phyloP scores from a whole-genome alignment of 495 filamentous ascomycete genomes.

The Penicillium dipodomyicola region DNA sequence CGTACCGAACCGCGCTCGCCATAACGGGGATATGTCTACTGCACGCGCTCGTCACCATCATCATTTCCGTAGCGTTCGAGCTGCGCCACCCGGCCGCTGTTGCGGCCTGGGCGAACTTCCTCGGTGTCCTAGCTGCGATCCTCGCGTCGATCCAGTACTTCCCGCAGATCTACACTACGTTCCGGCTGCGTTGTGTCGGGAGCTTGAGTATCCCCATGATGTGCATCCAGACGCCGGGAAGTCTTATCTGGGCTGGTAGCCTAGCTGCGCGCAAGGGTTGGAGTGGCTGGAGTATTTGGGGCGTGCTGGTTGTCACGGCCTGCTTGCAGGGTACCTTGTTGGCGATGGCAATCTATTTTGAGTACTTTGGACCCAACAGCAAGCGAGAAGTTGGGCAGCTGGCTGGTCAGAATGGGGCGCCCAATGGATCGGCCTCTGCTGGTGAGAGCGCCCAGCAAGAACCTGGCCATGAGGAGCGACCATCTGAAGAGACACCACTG shows the following conservation, averaged over 20 bases:
- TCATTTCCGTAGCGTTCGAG: constrained; percentile 62
- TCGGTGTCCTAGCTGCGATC: constrained; percentile 73
- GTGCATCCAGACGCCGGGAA: constrained; percentile 94
- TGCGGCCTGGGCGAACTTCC: constrained; percentile 73
- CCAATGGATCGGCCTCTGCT: constrained; percentile 31
- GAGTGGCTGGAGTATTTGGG: constrained; percentile 94
- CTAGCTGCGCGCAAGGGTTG: constrained; percentile 74
- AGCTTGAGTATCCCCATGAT: constrained; percentile 97
- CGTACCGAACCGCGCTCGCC: constrained; percentile 70
- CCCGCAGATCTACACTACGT: constrained; percentile 91
- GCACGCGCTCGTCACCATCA: constrained; percentile 65
- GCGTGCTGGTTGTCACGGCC: constrained; percentile 81
- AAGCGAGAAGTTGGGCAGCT: constrained; percentile 33
- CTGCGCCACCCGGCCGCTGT: constrained; percentile 57
- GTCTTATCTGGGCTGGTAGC: constrained; percentile 83
- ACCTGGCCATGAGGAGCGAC: constrained; percentile 32
- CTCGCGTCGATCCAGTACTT: constrained; percentile 88
- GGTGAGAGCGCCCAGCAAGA: constrained; percentile 15
- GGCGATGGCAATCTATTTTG: constrained; percentile 75
- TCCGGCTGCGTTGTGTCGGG: constrained; percentile 74
- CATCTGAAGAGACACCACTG: constrained; percentile 50
- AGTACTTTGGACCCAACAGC: constrained; percentile 46
- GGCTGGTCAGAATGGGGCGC: constrained; percentile 36
- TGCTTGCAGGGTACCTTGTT: constrained; percentile 81
- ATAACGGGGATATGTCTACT: constrained; percentile 67